Conservation (phyloP, 768 basidiomycete genomes). For the Artomyces pyxidatus region DNA sequence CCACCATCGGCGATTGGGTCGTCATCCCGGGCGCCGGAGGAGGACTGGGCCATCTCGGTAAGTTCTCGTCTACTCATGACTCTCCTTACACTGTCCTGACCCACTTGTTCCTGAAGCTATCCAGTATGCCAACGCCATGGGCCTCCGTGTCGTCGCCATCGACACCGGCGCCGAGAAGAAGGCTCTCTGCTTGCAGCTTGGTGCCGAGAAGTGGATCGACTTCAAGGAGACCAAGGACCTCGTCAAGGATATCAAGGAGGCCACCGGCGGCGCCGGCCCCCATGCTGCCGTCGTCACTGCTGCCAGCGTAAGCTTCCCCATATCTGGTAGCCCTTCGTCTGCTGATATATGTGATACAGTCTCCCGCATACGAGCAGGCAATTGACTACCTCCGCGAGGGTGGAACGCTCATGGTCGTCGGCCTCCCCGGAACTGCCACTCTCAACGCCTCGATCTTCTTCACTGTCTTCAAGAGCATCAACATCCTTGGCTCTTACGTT, state of each 20-base stretch:
- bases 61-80: background rate
- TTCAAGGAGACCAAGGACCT: conserved; percentile 62
- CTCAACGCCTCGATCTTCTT: conserved; percentile 62
- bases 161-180: conserved; percentile 71
- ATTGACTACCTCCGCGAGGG: conserved; percentile 68
- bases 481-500: conserved; percentile 39
- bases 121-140: conserved; percentile 75
- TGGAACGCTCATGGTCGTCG: conserved; percentile 73
- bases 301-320: conserved; percentile 30
- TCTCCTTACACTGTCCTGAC: too few relatives aligned
- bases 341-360: conserved; percentile 14
- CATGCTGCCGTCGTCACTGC: conserved; percentile 62
- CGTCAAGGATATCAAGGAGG: conserved; percentile 52
- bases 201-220: conserved; percentile 75
- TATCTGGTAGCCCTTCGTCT: conserved; percentile 20
- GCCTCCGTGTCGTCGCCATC: conserved; percentile 73
- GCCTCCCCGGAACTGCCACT: conserved; percentile 51
- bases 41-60: conserved; percentile 76
- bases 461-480: conserved; percentile 59
- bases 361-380: conserved; percentile 42
- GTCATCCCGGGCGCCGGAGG: conserved; percentile 74
- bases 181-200: conserved; percentile 49
- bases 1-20: conserved; percentile 65
- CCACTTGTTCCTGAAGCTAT: too few relatives aligned
- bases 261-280: conserved; percentile 62